These are phyloP conservation scores for Cryptosporidium muris DNA, from an alignment of 169 alveolate genomes.

Conservation along the genomic window DNA sequence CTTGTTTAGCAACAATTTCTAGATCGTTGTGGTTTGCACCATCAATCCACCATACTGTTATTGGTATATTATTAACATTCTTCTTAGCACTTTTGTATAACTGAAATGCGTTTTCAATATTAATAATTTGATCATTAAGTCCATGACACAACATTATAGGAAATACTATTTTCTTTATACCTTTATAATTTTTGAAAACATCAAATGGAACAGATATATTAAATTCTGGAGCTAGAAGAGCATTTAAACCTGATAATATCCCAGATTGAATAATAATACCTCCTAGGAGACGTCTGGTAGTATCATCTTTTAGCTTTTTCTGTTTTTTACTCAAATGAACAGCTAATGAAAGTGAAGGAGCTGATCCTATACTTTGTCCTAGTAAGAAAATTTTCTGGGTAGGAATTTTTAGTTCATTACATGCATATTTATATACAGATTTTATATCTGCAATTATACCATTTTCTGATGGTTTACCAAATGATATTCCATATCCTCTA, in stretches of 20 bases:
- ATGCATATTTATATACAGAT: conserved; percentile 59
- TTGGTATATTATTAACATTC: conserved; percentile 30
- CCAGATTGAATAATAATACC: conserved; percentile 66
- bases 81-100: conserved; percentile 36
- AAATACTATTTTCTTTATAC: conserved; percentile 34
- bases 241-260: conserved; percentile 61
- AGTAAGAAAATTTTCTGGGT: conserved; percentile 24
- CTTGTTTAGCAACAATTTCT: conserved; percentile 52
- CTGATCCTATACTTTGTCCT: conserved; percentile 70
- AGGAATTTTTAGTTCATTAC: conserved; percentile 18
- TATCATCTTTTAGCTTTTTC: background rate
- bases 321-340: conserved; percentile 7
- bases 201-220: conserved; percentile 22
- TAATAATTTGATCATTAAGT: conserved; percentile 42
- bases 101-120: conserved; percentile 38
- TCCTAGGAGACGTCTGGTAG: conserved; percentile 7
- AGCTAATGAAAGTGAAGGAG: conserved; percentile 52
- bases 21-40: conserved; percentile 61
- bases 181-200: conserved; percentile 33
- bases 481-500: conserved; percentile 61
- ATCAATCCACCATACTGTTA: conserved; percentile 67
- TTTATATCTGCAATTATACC: conserved; percentile 55
- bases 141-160: conserved; percentile 58
- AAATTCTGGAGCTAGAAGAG: conserved; percentile 50
- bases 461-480: conserved; percentile 57